A percentile compares a stretch with the other conserved stretches of the same genome.
phyloP scores from a whole-genome alignment of 768 basidiomycete genomes.

The Phallus indusiatus region DNA sequence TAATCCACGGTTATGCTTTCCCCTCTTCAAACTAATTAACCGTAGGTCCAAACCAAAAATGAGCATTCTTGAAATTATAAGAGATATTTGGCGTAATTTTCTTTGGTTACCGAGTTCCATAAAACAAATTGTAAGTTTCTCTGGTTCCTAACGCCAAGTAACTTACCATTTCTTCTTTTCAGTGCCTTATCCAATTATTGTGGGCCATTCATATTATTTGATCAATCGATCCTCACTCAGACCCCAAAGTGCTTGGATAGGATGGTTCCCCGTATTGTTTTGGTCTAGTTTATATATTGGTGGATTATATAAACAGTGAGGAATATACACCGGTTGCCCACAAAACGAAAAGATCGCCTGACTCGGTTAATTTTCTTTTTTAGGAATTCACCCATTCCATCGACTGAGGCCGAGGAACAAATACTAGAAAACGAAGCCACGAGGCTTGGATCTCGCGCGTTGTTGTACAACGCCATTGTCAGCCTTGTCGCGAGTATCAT shows the following conservation, averaged over 20 bases:
- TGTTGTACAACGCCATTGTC: constrained; percentile 69
- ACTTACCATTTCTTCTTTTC: neutral
- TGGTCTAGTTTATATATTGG: constrained; percentile 84
- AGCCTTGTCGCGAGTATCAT: constrained; percentile 58
- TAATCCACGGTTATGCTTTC: neutral
- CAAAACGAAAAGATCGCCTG: neutral
- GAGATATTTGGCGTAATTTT: constrained; percentile 64
- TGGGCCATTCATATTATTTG: constrained; percentile 27
- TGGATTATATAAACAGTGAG: constrained; percentile 63
- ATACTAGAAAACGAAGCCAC: constrained; percentile 58
- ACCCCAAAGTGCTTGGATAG: constrained; percentile 58
- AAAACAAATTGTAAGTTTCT: constrained; percentile 60
- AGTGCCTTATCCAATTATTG: constrained; percentile 82
- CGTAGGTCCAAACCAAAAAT: constrained; percentile 15
- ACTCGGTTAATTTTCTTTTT: neutral
- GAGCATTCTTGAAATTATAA: constrained; percentile 33
- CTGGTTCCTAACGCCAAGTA: constrained; percentile 9
- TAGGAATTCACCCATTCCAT: constrained; percentile 2
- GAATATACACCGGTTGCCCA: constrained; percentile 14
- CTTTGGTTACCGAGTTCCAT: constrained; percentile 64
- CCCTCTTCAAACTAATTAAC: neutral
- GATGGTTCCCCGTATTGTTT: constrained; percentile 90
- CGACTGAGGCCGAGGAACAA: constrained; percentile 14
- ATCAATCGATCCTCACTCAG: neutral
- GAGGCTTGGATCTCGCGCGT: constrained; percentile 72